Base-by-base conservation (phyloP, 139 green algal species). In the Yamagishiella unicocca region DNA sequence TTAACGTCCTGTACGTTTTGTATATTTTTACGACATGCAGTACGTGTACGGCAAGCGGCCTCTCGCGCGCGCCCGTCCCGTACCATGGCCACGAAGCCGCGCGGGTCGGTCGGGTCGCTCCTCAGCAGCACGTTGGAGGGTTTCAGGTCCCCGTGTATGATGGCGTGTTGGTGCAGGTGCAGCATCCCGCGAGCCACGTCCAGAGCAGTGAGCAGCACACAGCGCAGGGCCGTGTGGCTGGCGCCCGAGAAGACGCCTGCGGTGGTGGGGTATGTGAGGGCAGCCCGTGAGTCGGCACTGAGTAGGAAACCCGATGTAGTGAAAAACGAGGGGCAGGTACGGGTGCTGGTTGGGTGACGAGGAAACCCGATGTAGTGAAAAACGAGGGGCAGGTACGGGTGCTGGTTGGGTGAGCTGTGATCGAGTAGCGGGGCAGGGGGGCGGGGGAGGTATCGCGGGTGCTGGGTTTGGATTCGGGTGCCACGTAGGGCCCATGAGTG, bases 111-210 rank as follows among this genome's bases (percentile, higher is more conserved):
- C 25, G 61, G 24, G 12, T 85, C 78, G 78, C 61, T 75, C n/a
- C n/a, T 22, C 10, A 85, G 38, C 61, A 85, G 61, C 78, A 85
- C 78, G 61, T 85, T 85, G 38, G 40, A 66, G 61, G 78, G 78
- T 40, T 76, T 85, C 35, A 85, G 35, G 61, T 85, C 79, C 8
- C 79, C 79, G 40, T 85, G 79, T 9, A 76, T 43, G 21, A 86
- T 35, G 31, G 31, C 1, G 64, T 86, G 62, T 31, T 22, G n/a
- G 64, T 86, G 80, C 62, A 86, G 62, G 33, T 78, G 45, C 17
- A 19, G 6, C 80, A 86, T 62, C 19, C 80, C 80, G 1, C 64
- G 62, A 1, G 61, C 66, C 19, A 86, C 33, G 43, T 86, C 80
- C 22, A 38, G 80, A 4, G 80, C 80, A 4, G 80, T 86, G 6